These are phyloP conservation scores for Ustilago sp. DNA, from an alignment of 1,284 basidiomycete genomes.

Conservation along the genomic window DNA sequence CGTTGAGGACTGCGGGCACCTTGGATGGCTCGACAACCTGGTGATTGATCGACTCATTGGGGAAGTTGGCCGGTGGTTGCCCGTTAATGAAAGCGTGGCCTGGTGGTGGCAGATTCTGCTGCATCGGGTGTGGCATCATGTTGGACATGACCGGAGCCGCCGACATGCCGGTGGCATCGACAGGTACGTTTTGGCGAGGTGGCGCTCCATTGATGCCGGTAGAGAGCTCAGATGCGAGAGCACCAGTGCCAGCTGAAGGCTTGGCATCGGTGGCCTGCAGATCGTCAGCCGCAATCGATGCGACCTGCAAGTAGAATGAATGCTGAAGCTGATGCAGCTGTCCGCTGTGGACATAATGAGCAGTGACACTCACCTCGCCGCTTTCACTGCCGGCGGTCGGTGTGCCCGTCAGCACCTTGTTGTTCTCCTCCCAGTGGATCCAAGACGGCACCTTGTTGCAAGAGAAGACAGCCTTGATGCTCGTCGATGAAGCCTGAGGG, in stretches of 20 bases:
- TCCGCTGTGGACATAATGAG: slow-evolving; percentile 60
- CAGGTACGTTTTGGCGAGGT: not conserved
- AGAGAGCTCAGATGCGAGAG: slow-evolving; percentile 18
- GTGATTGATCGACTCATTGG: slow-evolving; percentile 57
- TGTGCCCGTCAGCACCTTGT: slow-evolving; percentile 59
- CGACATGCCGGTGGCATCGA: slow-evolving; percentile 11
- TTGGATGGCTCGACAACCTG: slow-evolving; percentile 62
- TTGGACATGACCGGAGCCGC: slow-evolving; percentile 8
- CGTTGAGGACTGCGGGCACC: slow-evolving; percentile 56
- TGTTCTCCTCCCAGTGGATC: slow-evolving; percentile 83
- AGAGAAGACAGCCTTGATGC: slow-evolving; percentile 80
- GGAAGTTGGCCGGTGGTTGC: slow-evolving; percentile 44
- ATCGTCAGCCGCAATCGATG: slow-evolving; percentile 40
- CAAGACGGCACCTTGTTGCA: slow-evolving; percentile 85
- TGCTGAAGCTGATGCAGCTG: slow-evolving; percentile 64
- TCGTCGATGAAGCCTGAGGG: slow-evolving; percentile 76
- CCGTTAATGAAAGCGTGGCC: slow-evolving; percentile 48
- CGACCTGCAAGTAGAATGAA: slow-evolving; percentile 62
- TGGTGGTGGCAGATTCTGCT: slow-evolving; percentile 25
- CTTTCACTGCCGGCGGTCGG: slow-evolving; percentile 53
- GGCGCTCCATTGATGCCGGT: slow-evolving; percentile 10
- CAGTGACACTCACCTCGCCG: slow-evolving; percentile 60
- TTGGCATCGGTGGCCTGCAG: slow-evolving; percentile 35
- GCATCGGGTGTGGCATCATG: slow-evolving; percentile 31
- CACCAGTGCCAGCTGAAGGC: slow-evolving; percentile 23